phyloP scores from a whole-genome alignment of 1,284 basidiomycete species.

The Pyrrhoderma lamaoense region DNA sequence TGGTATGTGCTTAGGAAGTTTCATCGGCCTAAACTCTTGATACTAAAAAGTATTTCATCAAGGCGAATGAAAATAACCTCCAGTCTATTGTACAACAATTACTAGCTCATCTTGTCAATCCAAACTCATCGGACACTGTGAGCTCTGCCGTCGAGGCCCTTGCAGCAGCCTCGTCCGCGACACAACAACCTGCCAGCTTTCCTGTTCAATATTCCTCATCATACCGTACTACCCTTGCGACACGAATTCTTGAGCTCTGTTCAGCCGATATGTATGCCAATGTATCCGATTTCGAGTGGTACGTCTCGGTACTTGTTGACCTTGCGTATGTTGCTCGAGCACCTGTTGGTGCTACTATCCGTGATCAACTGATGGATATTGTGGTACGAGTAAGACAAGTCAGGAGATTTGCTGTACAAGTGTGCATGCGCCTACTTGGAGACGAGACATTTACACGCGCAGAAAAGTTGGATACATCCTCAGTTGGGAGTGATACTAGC shows the following conservation, averaged over 20 bases:
- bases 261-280: slow-evolving; percentile 80
- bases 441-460: slow-evolving; percentile 61
- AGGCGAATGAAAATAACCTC: slow-evolving; percentile 80
- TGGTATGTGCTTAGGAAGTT: slow-evolving; percentile 48
- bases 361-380: slow-evolving; percentile 83
- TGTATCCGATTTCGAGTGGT: slow-evolving; percentile 94
- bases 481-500: slow-evolving; percentile 23
- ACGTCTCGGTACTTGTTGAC: slow-evolving; percentile 87
- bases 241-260: slow-evolving; percentile 78
- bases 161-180: slow-evolving; percentile 43
- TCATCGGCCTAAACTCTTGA: slow-evolving; percentile 7
- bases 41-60: slow-evolving; percentile 4
- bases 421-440: slow-evolving; percentile 72
- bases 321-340: slow-evolving; percentile 80
- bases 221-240: slow-evolving; percentile 77
- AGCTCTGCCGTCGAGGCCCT: slow-evolving; percentile 45
- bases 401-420: slow-evolving; percentile 70
- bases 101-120: slow-evolving; percentile 75
- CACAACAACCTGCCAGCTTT: slow-evolving; percentile 29
- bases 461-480: background rate
- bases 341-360: slow-evolving; percentile 66
- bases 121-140: slow-evolving; percentile 40
- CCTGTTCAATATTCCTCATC: slow-evolving; percentile 61
- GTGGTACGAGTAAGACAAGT: slow-evolving; percentile 75
- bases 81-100: slow-evolving; percentile 87